These are phyloP conservation scores for Ajuga chamaepitys DNA, from an alignment of 257 asterid species.

Conservation along the genomic window DNA sequence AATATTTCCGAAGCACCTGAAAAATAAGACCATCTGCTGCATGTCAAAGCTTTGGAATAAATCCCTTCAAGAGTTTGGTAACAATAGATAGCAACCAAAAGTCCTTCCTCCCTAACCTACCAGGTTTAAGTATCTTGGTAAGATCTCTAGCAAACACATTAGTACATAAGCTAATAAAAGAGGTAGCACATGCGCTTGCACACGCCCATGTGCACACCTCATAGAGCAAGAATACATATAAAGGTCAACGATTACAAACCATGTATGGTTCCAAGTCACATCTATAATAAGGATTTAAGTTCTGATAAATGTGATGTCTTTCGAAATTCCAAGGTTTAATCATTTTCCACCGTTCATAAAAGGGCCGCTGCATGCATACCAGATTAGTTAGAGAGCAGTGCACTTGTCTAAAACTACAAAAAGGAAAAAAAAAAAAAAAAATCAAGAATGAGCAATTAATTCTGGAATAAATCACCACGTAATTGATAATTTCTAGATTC, in stretches of 20 bases:
- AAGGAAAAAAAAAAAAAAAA: neutral
- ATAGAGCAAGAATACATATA: too few species aligned
- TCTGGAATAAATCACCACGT: too few species aligned
- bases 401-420: neutral
- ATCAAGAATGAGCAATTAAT: too few species aligned
- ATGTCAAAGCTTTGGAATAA: slow-evolving; percentile 92
- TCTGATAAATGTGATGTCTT: slow-evolving; percentile 51
- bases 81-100: slow-evolving; percentile 97
- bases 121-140: slow-evolving; percentile 25
- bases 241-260: slow-evolving; percentile 42
- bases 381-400: neutral
- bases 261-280: slow-evolving; percentile 94
- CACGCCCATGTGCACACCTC: neutral
- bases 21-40: slow-evolving; percentile 96
- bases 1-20: slow-evolving; percentile 54
- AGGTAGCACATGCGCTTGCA: neutral
- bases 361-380: slow-evolving; percentile 67
- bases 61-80: slow-evolving; percentile 70
- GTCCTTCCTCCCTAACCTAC: slow-evolving; percentile 94
- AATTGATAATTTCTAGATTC: too few species aligned
- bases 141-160: slow-evolving; percentile 5
- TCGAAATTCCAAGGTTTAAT: slow-evolving; percentile 80
- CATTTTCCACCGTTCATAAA: slow-evolving; percentile 94
- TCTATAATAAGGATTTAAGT: slow-evolving; percentile 65
- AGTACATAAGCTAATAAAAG: neutral